phyloP scores from a whole-genome alignment of 768 basidiomycete genomes.

The Amanita thiersii region DNA sequence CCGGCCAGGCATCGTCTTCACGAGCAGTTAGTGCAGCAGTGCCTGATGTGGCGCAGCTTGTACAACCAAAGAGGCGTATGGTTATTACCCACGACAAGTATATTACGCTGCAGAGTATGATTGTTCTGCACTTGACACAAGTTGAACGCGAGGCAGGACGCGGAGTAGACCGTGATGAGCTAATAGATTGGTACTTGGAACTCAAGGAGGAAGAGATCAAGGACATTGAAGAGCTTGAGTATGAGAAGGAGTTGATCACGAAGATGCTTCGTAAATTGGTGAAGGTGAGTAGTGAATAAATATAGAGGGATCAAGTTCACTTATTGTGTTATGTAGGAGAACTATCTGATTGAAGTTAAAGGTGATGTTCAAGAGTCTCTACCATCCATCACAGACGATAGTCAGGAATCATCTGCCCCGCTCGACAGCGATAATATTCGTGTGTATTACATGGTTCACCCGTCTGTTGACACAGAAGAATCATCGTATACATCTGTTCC shows the following conservation, averaged over 20 bases:
- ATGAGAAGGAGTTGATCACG: constrained; percentile 81
- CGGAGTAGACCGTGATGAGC: constrained; percentile 83
- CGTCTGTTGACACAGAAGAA: constrained; percentile 69
- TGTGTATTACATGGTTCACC: constrained; percentile 87
- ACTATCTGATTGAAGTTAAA: constrained; percentile 73
- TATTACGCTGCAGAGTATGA: constrained; percentile 79
- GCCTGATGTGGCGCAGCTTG: constrained; percentile 25
- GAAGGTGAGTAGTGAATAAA: constrained; percentile 51
- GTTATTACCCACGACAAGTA: constrained; percentile 96
- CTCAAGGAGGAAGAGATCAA: constrained; percentile 75
- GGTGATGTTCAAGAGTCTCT: constrained; percentile 81
- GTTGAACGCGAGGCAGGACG: constrained; percentile 67
- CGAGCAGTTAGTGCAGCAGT: constrained; percentile 29
- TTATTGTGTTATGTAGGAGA: constrained; percentile 46
- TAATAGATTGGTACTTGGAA: constrained; percentile 97
- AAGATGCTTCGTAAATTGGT: constrained; percentile 88
- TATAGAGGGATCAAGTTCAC: neutral
- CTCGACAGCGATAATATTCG: constrained; percentile 52
- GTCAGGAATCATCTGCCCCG: constrained; percentile 39
- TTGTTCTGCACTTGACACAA: constrained; percentile 75
- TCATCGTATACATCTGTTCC: constrained; percentile 33
- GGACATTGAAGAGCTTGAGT: constrained; percentile 81
- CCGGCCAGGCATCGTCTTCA: constrained; percentile 26
- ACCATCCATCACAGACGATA: constrained; percentile 56
- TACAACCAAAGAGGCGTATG: constrained; percentile 65